Evolutionary conservation across 2,329 filamentous ascomycete genomes (phyloP).

Genomic region (Arthrobotrys megalospora): DNA sequence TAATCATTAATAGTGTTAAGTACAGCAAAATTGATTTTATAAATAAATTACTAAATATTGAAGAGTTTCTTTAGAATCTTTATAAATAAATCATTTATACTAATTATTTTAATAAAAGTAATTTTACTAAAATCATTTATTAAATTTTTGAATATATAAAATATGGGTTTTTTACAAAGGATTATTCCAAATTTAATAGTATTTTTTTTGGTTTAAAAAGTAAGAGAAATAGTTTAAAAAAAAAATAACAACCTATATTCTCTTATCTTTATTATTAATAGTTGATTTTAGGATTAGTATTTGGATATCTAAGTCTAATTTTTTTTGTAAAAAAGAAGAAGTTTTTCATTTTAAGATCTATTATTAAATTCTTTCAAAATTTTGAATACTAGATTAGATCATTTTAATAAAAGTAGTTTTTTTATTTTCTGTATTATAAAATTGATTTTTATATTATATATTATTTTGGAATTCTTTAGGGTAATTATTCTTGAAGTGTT

Average conservation of each 20-base stretch:
- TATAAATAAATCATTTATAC: too few relatives aligned
- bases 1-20: neutral
- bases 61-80: too few relatives aligned
- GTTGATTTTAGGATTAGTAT: neutral
- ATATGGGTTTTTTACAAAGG: too few relatives aligned
- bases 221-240: too few relatives aligned
- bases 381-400: neutral
- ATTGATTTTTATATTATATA: neutral
- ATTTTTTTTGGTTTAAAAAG: too few relatives aligned
- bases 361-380: neutral
- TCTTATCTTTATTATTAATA: neutral
- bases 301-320: neutral
- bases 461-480: neutral
- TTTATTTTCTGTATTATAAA: neutral
- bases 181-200: too few relatives aligned
- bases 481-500: neutral
- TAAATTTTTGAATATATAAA: too few relatives aligned
- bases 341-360: neutral
- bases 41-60: neutral
- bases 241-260: too few relatives aligned
- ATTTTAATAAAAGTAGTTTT: too few relatives aligned
- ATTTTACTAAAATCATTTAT: too few relatives aligned
- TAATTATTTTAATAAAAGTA: too few relatives aligned
- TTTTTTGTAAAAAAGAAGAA: neutral
- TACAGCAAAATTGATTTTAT: neutral